phyloP scores from a whole-genome alignment of 805 yeast species.

The Metschnikowia santaceciliae region DNA sequence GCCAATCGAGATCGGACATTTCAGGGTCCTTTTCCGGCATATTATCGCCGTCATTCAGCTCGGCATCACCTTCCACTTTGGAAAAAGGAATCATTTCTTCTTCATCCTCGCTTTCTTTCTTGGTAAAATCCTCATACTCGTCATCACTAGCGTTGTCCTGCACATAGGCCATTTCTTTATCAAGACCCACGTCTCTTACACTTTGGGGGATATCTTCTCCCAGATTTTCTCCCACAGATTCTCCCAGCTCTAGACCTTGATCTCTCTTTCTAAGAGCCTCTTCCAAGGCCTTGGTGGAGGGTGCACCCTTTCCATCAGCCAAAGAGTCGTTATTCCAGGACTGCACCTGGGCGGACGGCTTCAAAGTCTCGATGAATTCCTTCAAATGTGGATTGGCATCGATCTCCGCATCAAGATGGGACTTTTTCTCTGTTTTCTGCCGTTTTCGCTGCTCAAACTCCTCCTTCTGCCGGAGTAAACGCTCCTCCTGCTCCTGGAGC shows the following conservation, averaged over 20 bases:
- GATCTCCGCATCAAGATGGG: slow-evolving; percentile 56
- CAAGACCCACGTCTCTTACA: slow-evolving; percentile 18
- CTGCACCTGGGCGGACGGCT: slow-evolving; percentile 63
- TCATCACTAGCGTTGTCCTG: slow-evolving; percentile 48
- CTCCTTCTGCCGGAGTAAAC: slow-evolving; percentile 36
- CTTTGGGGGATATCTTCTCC: neutral
- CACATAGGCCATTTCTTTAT: slow-evolving; percentile 27
- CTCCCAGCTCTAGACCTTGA: slow-evolving; percentile 3
- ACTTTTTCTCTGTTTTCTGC: slow-evolving; percentile 31
- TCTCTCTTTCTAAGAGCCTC: slow-evolving; percentile 34
- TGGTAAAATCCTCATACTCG: slow-evolving; percentile 46
- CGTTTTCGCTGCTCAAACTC: slow-evolving; percentile 35
- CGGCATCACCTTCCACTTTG: slow-evolving; percentile 10
- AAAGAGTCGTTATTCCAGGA: slow-evolving; percentile 71
- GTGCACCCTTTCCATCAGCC: slow-evolving; percentile 44
- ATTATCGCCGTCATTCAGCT: neutral
- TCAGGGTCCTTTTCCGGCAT: slow-evolving; percentile 24
- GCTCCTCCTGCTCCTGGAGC: slow-evolving; percentile 39
- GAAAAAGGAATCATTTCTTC: slow-evolving; percentile 47
- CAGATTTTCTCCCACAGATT: too few species aligned
- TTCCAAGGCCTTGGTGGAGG: slow-evolving; percentile 42
- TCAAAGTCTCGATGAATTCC: slow-evolving; percentile 82
- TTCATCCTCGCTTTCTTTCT: slow-evolving; percentile 38
- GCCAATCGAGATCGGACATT: slow-evolving; percentile 83
- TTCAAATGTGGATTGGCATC: slow-evolving; percentile 61